Evolutionary conservation across 352 stramenopile species (phyloP).

Genomic region (Phytophthora fragariaefolia): DNA sequence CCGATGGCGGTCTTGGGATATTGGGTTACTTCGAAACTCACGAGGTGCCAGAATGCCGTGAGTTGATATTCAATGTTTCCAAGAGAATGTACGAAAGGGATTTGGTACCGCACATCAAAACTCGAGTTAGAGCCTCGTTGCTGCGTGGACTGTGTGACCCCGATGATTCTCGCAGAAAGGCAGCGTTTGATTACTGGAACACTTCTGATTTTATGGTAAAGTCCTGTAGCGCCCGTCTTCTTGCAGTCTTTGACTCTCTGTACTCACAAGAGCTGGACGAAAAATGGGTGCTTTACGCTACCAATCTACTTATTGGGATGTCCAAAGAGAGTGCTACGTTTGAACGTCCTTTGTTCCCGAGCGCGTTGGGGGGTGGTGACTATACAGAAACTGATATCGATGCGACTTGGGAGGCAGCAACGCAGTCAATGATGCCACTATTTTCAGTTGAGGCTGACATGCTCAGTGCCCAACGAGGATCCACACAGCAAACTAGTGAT

Average conservation of each 20-base stretch:
- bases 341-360: slow-evolving; percentile 55
- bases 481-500: slow-evolving; percentile 8
- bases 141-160: slow-evolving; percentile 59
- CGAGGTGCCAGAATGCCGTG: slow-evolving; percentile 43
- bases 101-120: slow-evolving; percentile 18
- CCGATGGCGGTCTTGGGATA: slow-evolving; percentile 48
- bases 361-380: slow-evolving; percentile 46
- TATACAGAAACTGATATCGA: slow-evolving; percentile 71
- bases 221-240: slow-evolving; percentile 48
- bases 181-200: slow-evolving; percentile 60
- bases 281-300: slow-evolving; percentile 73
- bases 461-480: slow-evolving; percentile 35
- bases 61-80: slow-evolving; percentile 52
- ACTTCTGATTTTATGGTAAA: slow-evolving; percentile 34
- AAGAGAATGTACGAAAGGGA: slow-evolving; percentile 44
- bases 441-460: slow-evolving; percentile 77
- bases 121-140: slow-evolving; percentile 43
- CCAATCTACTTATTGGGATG: slow-evolving; percentile 63
- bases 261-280: slow-evolving; percentile 55
- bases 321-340: slow-evolving; percentile 34
- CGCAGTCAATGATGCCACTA: slow-evolving; percentile 72
- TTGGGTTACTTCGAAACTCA: slow-evolving; percentile 48
- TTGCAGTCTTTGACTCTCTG: slow-evolving; percentile 62
- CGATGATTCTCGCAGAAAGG: slow-evolving; percentile 47
- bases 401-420: slow-evolving; percentile 69